These are phyloP conservation scores for Pseudopediastrum boryanum DNA, from an alignment of 139 green algal species.

Conservation along the genomic window DNA sequence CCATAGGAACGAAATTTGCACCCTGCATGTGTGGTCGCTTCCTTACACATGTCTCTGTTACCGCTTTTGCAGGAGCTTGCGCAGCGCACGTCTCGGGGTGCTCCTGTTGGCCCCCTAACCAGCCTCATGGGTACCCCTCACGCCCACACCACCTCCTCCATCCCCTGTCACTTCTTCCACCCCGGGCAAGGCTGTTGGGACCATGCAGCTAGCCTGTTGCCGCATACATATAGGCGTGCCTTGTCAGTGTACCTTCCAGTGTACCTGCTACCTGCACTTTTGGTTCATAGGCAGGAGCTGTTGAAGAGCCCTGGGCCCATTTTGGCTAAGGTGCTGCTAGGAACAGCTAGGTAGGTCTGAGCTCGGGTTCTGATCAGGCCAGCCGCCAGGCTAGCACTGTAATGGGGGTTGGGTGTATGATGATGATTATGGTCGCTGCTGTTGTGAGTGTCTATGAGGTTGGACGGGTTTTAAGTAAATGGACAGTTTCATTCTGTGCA, in stretches of 20 bases:
- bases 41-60: not conserved
- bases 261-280: conserved; percentile 65
- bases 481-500: too few species aligned
- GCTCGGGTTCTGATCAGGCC: not conserved
- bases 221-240: conserved; percentile 65
- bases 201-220: conserved; percentile 63
- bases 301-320: conserved; percentile 55
- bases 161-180: conserved; percentile 71
- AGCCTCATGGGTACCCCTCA: conserved; percentile 46
- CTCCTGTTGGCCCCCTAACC: conserved; percentile 15
- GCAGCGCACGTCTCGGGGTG: conserved; percentile 15
- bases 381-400: conserved; percentile 38
- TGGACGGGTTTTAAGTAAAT: too few species aligned
- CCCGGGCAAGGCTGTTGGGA: conserved; percentile 64
- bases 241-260: conserved; percentile 84
- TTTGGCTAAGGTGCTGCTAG: conserved; percentile 66
- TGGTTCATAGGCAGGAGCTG: conserved; percentile 87
- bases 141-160: conserved; percentile 8
- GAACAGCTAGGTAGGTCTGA: conserved; percentile 53
- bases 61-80: conserved; percentile 20
- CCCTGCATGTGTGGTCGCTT: not conserved
- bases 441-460: too few species aligned
- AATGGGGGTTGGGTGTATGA: too few species aligned
- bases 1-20: too few species aligned
- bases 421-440: too few species aligned